These are phyloP conservation scores for Russula earlei DNA, from an alignment of 768 basidiomycete genomes.

Conservation along the genomic window DNA sequence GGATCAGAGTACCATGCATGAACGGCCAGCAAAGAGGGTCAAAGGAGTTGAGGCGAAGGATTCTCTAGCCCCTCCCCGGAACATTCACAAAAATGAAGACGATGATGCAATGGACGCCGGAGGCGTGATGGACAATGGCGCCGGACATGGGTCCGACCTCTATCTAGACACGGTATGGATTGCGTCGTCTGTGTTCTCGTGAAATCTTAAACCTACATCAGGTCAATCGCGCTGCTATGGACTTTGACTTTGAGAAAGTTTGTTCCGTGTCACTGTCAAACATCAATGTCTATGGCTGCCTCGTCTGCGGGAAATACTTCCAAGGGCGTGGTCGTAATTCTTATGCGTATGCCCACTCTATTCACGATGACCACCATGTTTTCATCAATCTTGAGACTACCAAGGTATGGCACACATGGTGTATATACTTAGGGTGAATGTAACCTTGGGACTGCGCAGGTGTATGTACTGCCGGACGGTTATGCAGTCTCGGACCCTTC, in stretches of 20 bases:
- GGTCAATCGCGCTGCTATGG: conserved; percentile 85
- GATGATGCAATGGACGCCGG: conserved; percentile 23
- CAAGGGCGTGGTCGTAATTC: conserved; percentile 91
- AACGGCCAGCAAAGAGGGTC: conserved; percentile 21
- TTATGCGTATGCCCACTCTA: conserved; percentile 94
- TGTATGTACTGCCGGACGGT: conserved; percentile 94
- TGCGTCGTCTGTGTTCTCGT: conserved; percentile 13
- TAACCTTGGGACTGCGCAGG: conserved; percentile 37
- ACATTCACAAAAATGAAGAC: conserved; percentile 12
- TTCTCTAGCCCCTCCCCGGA: background rate
- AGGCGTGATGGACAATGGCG: conserved; percentile 24
- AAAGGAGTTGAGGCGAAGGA: background rate
- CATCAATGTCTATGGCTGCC: conserved; percentile 95
- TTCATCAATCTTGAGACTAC: conserved; percentile 93
- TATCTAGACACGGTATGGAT: conserved; percentile 85
- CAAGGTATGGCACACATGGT: conserved; percentile 48
- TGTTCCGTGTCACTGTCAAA: conserved; percentile 95
- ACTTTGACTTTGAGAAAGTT: conserved; percentile 99
- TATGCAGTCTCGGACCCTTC: conserved; percentile 96
- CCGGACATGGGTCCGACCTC: conserved; percentile 59
- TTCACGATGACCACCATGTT: conserved; percentile 97
- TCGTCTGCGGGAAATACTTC: conserved; percentile 98
- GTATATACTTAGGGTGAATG: conserved; percentile 3
- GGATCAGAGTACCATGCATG: conserved; percentile 1
- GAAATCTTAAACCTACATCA: conserved; percentile 26